Base-by-base conservation (phyloP, 768 basidiomycete species). In the Obba rivulosa region DNA sequence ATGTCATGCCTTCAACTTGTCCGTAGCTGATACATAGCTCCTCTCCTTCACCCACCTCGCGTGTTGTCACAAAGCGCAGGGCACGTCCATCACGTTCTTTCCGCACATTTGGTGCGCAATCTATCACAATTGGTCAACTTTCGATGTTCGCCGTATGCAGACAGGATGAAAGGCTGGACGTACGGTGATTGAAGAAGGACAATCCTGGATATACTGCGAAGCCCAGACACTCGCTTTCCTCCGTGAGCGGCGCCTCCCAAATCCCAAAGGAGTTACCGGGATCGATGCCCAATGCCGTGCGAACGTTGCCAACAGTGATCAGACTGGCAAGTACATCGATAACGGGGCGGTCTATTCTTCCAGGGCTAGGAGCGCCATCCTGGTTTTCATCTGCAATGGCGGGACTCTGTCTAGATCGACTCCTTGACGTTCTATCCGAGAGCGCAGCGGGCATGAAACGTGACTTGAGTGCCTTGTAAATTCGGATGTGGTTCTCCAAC, bases 101-200 rank as follows among this genome's bases (percentile, higher is more conserved):
- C 23, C 64, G 64, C 10, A 81, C 54, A 43, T 79, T 81, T 8
- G 80, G 78, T 4, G 66, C 57, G 55, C 79, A 81, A 58, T 74
- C 79, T 83, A 51, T 14, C 38, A 46, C 45, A 22, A 18, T n/a
- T 43, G 1, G 28, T 31, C 28, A 31, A 14, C 3, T 10, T 17
- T 34, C 21, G 16, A 34, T 11, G 17, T 24, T 5, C 8, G n/a
- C 21, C 23, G n/a, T 31, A 13, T 31, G 28, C 28, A 31, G 13
- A 3, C 11, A 18, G 2, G 20, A 20, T 56, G 56, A 31, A 13
- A 5, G 28, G 28, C 28, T 31, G 28, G 13, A 52, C 65, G 57
- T 31, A 83, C 84, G 73, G 57, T 86, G 83, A 54, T 86, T 86
- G 58, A 85, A 86, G 63, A 79, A 83, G 17, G 81, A 81, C 1